Base-by-base conservation (phyloP, 768 basidiomycete species). In the Russula vinacea region DNA sequence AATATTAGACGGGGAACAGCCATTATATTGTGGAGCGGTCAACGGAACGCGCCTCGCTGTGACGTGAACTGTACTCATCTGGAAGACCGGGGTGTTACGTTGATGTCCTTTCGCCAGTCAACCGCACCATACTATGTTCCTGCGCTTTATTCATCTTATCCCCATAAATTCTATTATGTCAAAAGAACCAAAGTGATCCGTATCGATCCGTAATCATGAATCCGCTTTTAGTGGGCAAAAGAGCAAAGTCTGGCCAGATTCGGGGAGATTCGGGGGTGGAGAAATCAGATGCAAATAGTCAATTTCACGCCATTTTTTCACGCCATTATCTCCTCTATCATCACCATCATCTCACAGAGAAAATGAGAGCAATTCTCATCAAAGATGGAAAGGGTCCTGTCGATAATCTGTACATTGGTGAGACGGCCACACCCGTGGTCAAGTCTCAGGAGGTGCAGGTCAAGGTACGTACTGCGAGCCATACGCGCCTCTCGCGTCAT, bases 341-440 rank as follows among this genome's bases (percentile, higher is more conserved):
- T 26, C 26, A 50, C 45, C 5, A 1, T 45, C 10, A 49, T 49
- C 47, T 35, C 33, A 42, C 51, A 39, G 49, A 19, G 33, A 45
- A 58, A 7, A 59, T 59, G 58, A 50, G 19, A 40, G 58, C 58
- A 51, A 22, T 39, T 26, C 78, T 92, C 26, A 80, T 96, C 73
- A 89, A 89, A 74, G 83, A 85, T 72, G 87, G 80, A 3, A 83
- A 85, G 62, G 93, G 92, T 0, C 85, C 90, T 9, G 78, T 83
- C 26, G 89, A 92, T 54, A 87, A 86, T 69, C 79, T 96, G 39
- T 89, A 90, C 73, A 74, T 95, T 47, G 94, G 92, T 1, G 84
- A 91, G 62, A 78, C 78, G 22, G 79, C 84, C 44, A 85, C 78
- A 44, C 93, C 94, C 17, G 71, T 73, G n/a, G 81, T 83, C 19